A percentile compares a stretch with the other conserved stretches of the same genome.
These are phyloP conservation scores for Penicillium sp. DNA, from an alignment of 2,329 filamentous ascomycete genomes.

Conservation along the genomic window DNA sequence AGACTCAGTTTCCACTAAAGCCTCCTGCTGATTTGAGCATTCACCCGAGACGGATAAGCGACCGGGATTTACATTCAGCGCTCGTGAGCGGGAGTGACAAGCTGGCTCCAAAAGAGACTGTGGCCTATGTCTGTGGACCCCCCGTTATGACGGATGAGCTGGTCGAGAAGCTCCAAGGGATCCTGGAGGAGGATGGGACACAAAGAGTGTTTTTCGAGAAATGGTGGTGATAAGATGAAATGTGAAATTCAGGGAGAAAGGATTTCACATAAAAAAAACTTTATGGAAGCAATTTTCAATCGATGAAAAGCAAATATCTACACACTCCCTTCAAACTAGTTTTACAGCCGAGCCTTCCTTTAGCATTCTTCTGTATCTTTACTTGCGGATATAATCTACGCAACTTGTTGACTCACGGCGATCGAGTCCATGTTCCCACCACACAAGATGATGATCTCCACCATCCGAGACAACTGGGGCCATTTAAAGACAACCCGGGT, in stretches of 20 bases:
- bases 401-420: too few species aligned
- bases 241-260: not conserved
- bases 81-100: conserved; percentile 27
- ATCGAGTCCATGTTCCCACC: too few species aligned
- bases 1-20: conserved; percentile 7
- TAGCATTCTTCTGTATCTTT: too few species aligned
- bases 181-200: conserved; percentile 45
- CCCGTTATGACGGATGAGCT: conserved; percentile 69
- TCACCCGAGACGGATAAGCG: conserved; percentile 35
- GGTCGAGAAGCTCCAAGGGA: conserved; percentile 43
- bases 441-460: too few species aligned
- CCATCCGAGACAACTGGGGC: too few species aligned
- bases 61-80: conserved; percentile 37
- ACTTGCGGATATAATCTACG: too few species aligned
- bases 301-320: too few species aligned
- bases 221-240: conserved; percentile 58
- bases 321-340: too few species aligned
- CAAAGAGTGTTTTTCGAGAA: conserved; percentile 60
- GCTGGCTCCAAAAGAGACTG: conserved; percentile 34
- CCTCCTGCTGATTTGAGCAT: conserved; percentile 27
- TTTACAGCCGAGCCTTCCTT: too few species aligned
- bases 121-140: conserved; percentile 69
- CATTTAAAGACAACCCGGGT: too few species aligned
- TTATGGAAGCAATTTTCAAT: too few species aligned
- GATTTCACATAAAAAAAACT: not conserved